Evolutionary conservation across 768 basidiomycete genomes (phyloP).

Genomic region (Tephrocybe sp.): DNA sequence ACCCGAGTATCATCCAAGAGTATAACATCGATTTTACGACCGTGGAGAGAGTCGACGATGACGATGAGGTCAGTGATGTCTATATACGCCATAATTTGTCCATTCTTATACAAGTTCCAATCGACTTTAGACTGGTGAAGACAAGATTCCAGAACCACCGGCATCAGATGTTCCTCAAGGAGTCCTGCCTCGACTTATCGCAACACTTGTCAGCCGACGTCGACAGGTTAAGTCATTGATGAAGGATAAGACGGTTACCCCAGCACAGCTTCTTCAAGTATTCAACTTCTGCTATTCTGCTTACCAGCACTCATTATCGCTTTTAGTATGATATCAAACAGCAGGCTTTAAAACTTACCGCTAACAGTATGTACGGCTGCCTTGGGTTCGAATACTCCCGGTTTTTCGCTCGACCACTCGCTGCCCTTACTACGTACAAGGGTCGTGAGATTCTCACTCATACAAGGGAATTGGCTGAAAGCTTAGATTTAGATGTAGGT

Average conservation of each 20-base stretch:
- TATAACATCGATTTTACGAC: constrained; percentile 99
- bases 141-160: constrained; percentile 90
- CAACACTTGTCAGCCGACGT: constrained; percentile 90
- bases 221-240: constrained; percentile 89
- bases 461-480: constrained; percentile 90
- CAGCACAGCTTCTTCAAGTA: constrained; percentile 82
- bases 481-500: constrained; percentile 82
- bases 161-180: constrained; percentile 69
- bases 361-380: constrained; percentile 99
- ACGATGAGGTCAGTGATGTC: constrained; percentile 44
- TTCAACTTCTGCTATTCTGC: neutral
- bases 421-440: constrained; percentile 95
- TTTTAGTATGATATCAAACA: constrained; percentile 94
- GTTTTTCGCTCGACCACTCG: constrained; percentile 95
- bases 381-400: constrained; percentile 96
- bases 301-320: neutral
- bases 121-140: constrained; percentile 51
- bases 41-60: constrained; percentile 69
- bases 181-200: constrained; percentile 94
- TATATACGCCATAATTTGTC: neutral
- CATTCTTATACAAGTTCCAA: neutral
- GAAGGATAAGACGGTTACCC: constrained; percentile 78
- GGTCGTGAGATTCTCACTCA: constrained; percentile 96
- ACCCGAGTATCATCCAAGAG: constrained; percentile 99
- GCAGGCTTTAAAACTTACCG: constrained; percentile 93